Evolutionary conservation across 2,329 filamentous ascomycete genomes (phyloP).

Genomic region (Fusarium sp.): DNA sequence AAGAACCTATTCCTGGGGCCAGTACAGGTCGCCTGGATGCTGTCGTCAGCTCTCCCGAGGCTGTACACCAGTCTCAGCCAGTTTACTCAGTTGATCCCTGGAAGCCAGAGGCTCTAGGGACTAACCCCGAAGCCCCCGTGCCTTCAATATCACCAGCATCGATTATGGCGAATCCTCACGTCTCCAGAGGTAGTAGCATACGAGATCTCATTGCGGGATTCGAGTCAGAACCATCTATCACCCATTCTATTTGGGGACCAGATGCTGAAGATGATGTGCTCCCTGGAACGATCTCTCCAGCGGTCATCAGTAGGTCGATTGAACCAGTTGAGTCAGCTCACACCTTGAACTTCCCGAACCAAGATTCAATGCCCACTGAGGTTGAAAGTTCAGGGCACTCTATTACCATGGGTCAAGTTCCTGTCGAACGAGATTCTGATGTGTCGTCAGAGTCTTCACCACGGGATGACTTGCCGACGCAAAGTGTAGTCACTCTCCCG

Average conservation of each 20-base stretch:
- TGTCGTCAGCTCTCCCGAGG: slow-evolving; percentile 32
- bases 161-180: slow-evolving; percentile 41
- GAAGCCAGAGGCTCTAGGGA: slow-evolving; percentile 43
- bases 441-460: slow-evolving; percentile 34
- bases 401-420: slow-evolving; percentile 46
- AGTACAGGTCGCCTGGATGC: slow-evolving; percentile 15
- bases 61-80: slow-evolving; percentile 34
- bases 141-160: slow-evolving; percentile 47
- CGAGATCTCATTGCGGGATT: slow-evolving; percentile 39
- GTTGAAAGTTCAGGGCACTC: slow-evolving; percentile 43
- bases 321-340: slow-evolving; percentile 41
- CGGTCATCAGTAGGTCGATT: slow-evolving; percentile 52
- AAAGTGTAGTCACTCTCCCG: slow-evolving; percentile 68
- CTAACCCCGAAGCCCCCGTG: slow-evolving; percentile 33
- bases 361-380: slow-evolving; percentile 32
- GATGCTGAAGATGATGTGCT: slow-evolving; percentile 37
- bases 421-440: slow-evolving; percentile 41
- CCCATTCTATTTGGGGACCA: slow-evolving; percentile 38
- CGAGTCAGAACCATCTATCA: slow-evolving; percentile 30
- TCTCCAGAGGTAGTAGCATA: slow-evolving; percentile 40
- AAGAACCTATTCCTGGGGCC: background rate
- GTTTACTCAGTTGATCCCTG: slow-evolving; percentile 40
- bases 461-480: slow-evolving; percentile 37
- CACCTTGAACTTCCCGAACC: slow-evolving; percentile 37
- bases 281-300: slow-evolving; percentile 54